phyloP scores from a whole-genome alignment of 129 eudicot species.

The Flaveria ramosissima region DNA sequence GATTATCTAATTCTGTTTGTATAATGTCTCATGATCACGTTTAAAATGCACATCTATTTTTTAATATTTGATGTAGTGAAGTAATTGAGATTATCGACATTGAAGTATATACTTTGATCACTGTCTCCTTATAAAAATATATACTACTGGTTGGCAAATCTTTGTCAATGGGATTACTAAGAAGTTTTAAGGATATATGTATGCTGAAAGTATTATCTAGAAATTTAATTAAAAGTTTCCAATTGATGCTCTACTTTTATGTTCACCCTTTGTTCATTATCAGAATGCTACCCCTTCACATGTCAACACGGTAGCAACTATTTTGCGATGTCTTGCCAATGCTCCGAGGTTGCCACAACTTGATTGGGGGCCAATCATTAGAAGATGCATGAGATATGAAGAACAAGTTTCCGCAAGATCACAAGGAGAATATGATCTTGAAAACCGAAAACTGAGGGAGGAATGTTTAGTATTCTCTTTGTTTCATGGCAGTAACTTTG shows the following conservation, averaged over 20 bases:
- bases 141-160: conserved; percentile 7
- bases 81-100: conserved; percentile 4
- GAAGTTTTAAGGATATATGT: background rate
- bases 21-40: background rate
- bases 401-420: conserved; percentile 47
- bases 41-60: conserved; percentile 2
- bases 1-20: background rate
- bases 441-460: conserved; percentile 56
- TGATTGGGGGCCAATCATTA: conserved; percentile 81
- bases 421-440: conserved; percentile 30
- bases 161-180: background rate
- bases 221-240: background rate
- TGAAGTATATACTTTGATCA: conserved; percentile 3
- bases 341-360: conserved; percentile 80
- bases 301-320: conserved; percentile 52
- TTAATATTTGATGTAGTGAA: conserved; percentile 1
- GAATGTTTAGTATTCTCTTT: conserved; percentile 67
- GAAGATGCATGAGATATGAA: conserved; percentile 82
- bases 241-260: background rate
- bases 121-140: conserved; percentile 13
- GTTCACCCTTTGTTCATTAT: background rate
- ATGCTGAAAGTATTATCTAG: background rate
- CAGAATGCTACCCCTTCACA: conserved; percentile 48
- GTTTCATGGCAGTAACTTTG: conserved; percentile 64
- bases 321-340: conserved; percentile 68